These are phyloP conservation scores for Aulographum hederae DNA, from an alignment of 2,329 filamentous ascomycete species.

Conservation along the genomic window DNA sequence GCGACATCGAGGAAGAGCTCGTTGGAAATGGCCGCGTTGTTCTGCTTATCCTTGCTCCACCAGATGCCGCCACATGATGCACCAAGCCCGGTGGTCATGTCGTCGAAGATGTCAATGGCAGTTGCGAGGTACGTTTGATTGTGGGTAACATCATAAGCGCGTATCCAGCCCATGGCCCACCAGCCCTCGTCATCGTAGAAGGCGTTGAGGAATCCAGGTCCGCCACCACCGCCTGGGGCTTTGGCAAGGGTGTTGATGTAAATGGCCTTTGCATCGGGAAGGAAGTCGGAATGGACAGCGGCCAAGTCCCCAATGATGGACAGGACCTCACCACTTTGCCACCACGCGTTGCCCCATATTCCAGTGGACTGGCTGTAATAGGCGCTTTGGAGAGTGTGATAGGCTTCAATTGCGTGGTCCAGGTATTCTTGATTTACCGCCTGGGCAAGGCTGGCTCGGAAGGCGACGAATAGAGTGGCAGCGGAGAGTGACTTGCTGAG, in stretches of 20 bases:
- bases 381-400: neutral
- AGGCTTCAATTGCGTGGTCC: neutral
- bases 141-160: slow-evolving; percentile 32
- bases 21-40: slow-evolving; percentile 35
- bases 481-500: too few species aligned
- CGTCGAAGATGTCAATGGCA: slow-evolving; percentile 30
- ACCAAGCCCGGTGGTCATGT: slow-evolving; percentile 24
- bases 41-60: slow-evolving; percentile 21
- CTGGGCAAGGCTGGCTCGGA: too few species aligned
- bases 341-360: neutral
- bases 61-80: slow-evolving; percentile 29
- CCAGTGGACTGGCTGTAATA: neutral
- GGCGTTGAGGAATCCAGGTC: slow-evolving; percentile 19
- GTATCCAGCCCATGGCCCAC: slow-evolving; percentile 32
- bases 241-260: neutral
- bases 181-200: slow-evolving; percentile 36
- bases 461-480: too few species aligned
- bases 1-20: slow-evolving; percentile 37
- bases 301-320: neutral
- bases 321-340: neutral
- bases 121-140: slow-evolving; percentile 25
- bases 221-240: neutral
- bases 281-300: neutral
- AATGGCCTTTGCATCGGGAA: neutral
- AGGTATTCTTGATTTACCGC: too few species aligned